These are phyloP conservation scores for Brassica juncea DNA, from an alignment of 345 rosid genomes.

Conservation along the genomic window DNA sequence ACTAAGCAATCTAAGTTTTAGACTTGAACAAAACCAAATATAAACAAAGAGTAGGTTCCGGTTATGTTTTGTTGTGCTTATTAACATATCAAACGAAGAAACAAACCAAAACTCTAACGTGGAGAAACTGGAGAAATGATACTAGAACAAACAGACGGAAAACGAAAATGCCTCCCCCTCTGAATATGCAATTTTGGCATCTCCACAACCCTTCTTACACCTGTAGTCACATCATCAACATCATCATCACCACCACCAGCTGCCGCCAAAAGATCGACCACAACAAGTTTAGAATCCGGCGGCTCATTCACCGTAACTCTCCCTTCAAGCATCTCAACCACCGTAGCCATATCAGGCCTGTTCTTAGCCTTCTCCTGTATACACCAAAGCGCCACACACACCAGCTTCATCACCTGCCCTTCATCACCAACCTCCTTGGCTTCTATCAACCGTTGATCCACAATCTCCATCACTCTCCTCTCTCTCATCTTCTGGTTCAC, in stretches of 20 bases:
- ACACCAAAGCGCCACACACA: constrained; percentile 78
- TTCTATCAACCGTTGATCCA: constrained; percentile 56
- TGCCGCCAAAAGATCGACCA: constrained; percentile 61
- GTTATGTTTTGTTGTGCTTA: background rate
- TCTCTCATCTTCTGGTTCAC: constrained; percentile 61
- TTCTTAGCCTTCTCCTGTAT: constrained; percentile 67
- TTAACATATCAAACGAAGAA: background rate
- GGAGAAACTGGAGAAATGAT: constrained; percentile 63
- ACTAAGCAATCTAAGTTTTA: background rate
- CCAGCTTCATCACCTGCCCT: constrained; percentile 56
- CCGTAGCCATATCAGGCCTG: constrained; percentile 68
- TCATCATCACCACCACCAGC: constrained; percentile 53
- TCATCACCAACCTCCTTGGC: constrained; percentile 63
- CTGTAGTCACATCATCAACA: constrained; percentile 41
- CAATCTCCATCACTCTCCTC: constrained; percentile 68
- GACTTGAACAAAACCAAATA: background rate
- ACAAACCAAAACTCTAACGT: constrained; percentile 42
- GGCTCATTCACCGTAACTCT: constrained; percentile 62
- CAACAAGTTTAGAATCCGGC: constrained; percentile 63
- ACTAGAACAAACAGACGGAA: constrained; percentile 44
- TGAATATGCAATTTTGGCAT: constrained; percentile 33
- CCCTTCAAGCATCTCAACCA: constrained; percentile 88
- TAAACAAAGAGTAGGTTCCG: background rate
- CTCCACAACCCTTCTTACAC: constrained; percentile 19
- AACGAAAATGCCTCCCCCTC: constrained; percentile 22